Evolutionary conservation across 108 stramenopile species (phyloP).

Genomic region (Cylindrotheca fusiformis): DNA sequence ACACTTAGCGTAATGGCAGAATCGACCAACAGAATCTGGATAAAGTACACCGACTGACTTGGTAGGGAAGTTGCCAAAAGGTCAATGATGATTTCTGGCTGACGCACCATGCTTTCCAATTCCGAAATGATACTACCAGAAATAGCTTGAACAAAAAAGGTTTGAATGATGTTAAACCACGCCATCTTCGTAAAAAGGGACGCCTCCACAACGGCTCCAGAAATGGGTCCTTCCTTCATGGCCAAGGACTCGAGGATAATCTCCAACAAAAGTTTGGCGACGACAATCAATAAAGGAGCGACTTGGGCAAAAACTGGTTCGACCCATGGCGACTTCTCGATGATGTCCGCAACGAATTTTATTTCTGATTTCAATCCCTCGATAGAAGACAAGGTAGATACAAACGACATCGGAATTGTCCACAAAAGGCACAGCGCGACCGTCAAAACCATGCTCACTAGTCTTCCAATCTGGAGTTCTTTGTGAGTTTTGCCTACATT

Average conservation of each 20-base stretch:
- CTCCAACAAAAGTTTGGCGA: constrained; percentile 29
- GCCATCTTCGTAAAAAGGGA: constrained; percentile 59
- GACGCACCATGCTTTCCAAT: constrained; percentile 35
- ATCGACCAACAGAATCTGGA: constrained; percentile 57
- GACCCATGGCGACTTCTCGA: constrained; percentile 41
- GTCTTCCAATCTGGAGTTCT: constrained; percentile 44
- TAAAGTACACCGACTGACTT: constrained; percentile 45
- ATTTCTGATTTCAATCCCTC: constrained; percentile 36
- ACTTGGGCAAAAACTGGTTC: constrained; percentile 42
- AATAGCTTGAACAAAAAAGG: constrained; percentile 68
- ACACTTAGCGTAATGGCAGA: constrained; percentile 42
- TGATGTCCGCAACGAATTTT: constrained; percentile 27
- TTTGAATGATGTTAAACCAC: constrained; percentile 67
- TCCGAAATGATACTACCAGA: constrained; percentile 42
- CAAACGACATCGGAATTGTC: constrained; percentile 59
- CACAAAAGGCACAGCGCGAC: constrained; percentile 51
- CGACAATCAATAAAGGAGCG: constrained; percentile 52
- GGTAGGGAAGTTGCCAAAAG: constrained; percentile 54
- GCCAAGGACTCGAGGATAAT: constrained; percentile 30
- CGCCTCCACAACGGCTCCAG: constrained; percentile 45
- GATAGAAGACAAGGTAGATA: constrained; percentile 53
- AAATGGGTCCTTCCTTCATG: constrained; percentile 54
- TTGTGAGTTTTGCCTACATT: constrained; percentile 53
- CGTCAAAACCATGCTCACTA: constrained; percentile 42
- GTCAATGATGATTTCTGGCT: constrained; percentile 32